Evolutionary conservation across 352 stramenopile genomes (phyloP), one percentile per base, ranked within the genome.

Genomic region (Globisporangium barbulae): DNA sequence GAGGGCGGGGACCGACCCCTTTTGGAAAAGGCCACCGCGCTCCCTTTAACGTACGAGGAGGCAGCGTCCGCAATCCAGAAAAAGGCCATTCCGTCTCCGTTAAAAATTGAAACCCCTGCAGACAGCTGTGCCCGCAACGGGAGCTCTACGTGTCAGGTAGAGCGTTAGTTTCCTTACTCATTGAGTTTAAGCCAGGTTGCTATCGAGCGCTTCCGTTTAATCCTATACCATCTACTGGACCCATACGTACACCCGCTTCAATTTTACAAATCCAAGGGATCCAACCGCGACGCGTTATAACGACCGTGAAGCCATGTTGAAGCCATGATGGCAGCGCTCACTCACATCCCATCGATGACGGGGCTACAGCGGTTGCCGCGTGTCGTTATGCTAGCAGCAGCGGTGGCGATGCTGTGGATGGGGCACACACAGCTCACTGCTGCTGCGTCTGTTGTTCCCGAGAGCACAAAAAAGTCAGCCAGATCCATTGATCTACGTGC

Each of bases 121-220:
- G 74, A 69, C 77, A 70, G 65, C 79, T 87, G 1, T 66, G 77
- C 69, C 78, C 69, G 79, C 70, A 22, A 63, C 63, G 65, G 68
- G 53, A 65, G 73, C 77, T 74, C 78, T 85, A 94, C 83, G 87
- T 93, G 81, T 94, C 83, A 94, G 75, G 83, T 92, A 89, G 78
- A 66, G 78, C 79, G 68, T 76, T 92, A 94, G 85, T 94, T 94
- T 94, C 85, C 85, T 94, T 94, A 94, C 85, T 94, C 85, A 94
- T 94, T 92, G 85, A 94, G 85, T 94, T 94, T 94, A 94, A 94
- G 85, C 85, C 83, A 76, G 37, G 7, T 64, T 55, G 13, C 9
- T 19, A 1, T 3, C 1, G 25, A 0, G 22, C 28, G 0, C 3
- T 3, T 2, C 13, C 0, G 17, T n/a, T 7, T 13, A 0, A 28